Evolutionary conservation across 2,329 filamentous ascomycete species (phyloP).

Genomic region (Epichloe hybrida): DNA sequence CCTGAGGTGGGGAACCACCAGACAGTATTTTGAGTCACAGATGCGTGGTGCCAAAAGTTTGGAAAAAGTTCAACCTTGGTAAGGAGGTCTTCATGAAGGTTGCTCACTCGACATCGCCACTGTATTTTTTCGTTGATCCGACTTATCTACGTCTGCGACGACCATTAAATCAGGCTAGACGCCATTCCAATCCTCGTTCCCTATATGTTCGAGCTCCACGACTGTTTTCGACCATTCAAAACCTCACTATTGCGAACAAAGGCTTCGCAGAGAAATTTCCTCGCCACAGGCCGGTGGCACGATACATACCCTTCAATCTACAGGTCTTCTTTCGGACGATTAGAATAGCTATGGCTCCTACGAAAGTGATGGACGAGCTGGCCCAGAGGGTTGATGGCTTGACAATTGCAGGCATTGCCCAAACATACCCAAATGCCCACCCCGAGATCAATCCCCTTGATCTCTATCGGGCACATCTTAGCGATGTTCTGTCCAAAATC

Average conservation of each 20-base stretch:
- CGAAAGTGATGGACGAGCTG: conserved; percentile 4
- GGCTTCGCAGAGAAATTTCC: neutral
- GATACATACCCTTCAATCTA: neutral
- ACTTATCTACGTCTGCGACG: neutral
- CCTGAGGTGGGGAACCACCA: conserved; percentile 1
- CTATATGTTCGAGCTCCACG: neutral
- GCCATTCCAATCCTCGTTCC: neutral
- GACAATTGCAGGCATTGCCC: conserved; percentile 2
- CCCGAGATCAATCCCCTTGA: conserved; percentile 66
- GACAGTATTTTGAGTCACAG: conserved; percentile 5
- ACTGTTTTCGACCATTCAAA: conserved; percentile 1
- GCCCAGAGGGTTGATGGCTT: conserved; percentile 7
- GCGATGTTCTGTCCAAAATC: conserved; percentile 51
- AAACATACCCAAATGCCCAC: conserved; percentile 39
- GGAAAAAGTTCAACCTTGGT: neutral
- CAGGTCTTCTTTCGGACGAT: neutral
- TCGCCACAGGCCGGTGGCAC: neutral
- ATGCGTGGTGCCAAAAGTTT: neutral
- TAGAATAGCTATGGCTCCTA: conserved; percentile 1
- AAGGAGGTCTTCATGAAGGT: conserved; percentile 3
- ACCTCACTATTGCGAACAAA: neutral
- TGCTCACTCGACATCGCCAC: neutral
- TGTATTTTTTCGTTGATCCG: neutral
- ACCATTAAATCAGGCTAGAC: conserved; percentile 1
- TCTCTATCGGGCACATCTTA: conserved; percentile 66